phyloP scores from a whole-genome alignment of 306 rosid genomes.

The Prunus salicina region DNA sequence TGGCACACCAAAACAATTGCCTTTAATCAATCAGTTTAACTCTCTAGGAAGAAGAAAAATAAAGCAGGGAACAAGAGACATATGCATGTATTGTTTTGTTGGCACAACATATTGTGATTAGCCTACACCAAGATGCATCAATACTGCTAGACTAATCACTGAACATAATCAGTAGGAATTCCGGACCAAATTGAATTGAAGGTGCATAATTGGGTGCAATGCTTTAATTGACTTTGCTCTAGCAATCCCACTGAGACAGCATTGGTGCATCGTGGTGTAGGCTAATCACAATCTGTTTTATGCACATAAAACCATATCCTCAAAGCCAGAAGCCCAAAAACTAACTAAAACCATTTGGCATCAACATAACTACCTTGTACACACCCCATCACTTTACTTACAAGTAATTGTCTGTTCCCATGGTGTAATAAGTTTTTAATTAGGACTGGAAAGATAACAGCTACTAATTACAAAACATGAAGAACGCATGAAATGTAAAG shows the following conservation, averaged over 20 bases:
- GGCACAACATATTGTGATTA: not conserved
- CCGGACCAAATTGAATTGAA: not conserved
- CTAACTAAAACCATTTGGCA: not conserved
- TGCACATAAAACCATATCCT: not conserved
- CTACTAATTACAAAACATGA: not conserved
- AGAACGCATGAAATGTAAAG: not conserved
- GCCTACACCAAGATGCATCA: not conserved
- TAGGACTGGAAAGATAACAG: not conserved
- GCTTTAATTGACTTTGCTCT: not conserved
- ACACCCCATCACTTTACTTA: not conserved
- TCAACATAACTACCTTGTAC: not conserved
- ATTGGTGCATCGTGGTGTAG: not conserved
- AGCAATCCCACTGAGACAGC: not conserved
- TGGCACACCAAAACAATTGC: not conserved
- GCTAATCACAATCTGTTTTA: not conserved
- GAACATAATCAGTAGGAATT: not conserved
- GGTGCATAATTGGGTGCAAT: not conserved
- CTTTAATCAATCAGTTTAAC: too few species aligned
- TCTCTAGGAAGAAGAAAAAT: too few species aligned
- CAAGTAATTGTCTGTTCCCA: not conserved
- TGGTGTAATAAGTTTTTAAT: not conserved
- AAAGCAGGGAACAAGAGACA: too few species aligned
- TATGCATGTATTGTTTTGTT: not conserved
- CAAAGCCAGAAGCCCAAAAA: not conserved
- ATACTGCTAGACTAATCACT: not conserved